Conservation (phyloP, 2,329 filamentous ascomycete genomes). For the Hawksworthiomyces lignivorus region DNA sequence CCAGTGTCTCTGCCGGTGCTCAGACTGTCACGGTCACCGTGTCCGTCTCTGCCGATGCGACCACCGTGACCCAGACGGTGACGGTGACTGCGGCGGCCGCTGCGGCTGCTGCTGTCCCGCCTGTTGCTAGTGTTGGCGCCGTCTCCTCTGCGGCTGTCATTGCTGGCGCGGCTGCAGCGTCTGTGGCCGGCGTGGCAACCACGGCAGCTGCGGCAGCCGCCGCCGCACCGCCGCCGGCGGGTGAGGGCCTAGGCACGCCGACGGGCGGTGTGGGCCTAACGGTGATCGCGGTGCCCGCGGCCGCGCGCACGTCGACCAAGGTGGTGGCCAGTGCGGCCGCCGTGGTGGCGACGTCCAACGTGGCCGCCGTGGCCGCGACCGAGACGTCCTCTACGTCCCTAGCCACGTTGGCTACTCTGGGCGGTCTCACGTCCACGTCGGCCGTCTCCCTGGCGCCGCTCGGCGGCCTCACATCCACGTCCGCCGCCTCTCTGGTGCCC, state of each 20-base stretch:
- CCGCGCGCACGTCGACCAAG: conserved; percentile 11
- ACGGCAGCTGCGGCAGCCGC: conserved; percentile 7
- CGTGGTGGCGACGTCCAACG: conserved; percentile 6
- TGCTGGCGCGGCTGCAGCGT: too few relatives aligned
- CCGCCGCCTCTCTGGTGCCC: background rate
- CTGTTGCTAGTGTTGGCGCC: too few relatives aligned
- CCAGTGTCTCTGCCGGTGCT: background rate
- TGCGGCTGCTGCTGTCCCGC: background rate
- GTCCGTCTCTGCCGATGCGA: background rate
- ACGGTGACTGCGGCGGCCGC: background rate
- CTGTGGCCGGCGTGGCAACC: conserved; percentile 14
- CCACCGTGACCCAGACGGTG: conserved; percentile 5
- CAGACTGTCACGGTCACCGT: conserved; percentile 1
- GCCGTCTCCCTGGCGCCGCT: background rate
- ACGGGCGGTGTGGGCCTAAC: conserved; percentile 15
- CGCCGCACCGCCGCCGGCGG: background rate
- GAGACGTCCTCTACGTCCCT: background rate
- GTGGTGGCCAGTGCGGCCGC: background rate
- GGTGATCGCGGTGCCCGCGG: conserved; percentile 14
- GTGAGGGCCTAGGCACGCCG: background rate
- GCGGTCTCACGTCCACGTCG: background rate
- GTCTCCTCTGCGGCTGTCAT: too few relatives aligned
- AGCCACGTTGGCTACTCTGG: background rate
- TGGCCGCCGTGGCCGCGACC: background rate
- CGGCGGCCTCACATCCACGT: background rate